These are phyloP conservation scores for Plasmopara viticola DNA, from an alignment of 352 stramenopile genomes.

Conservation along the genomic window DNA sequence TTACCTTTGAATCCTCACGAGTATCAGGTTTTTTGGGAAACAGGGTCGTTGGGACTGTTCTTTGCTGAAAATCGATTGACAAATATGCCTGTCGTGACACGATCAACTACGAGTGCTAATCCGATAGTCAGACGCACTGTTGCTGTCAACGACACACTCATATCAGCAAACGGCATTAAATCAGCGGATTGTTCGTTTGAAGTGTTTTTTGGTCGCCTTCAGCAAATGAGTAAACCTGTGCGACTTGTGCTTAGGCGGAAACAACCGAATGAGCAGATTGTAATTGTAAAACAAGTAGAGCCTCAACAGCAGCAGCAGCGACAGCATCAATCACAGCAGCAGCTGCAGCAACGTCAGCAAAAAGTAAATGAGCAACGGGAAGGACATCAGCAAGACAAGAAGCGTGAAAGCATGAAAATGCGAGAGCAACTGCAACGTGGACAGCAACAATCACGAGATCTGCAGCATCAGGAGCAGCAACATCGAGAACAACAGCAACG, in stretches of 20 bases:
- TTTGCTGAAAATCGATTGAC: constrained; percentile 72
- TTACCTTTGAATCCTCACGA: constrained; percentile 26
- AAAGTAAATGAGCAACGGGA: constrained; percentile 17
- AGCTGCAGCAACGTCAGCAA: constrained; percentile 23
- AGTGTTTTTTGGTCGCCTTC: constrained; percentile 70
- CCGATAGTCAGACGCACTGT: constrained; percentile 65
- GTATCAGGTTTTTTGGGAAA: constrained; percentile 79
- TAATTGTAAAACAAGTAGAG: constrained; percentile 30
- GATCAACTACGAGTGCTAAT: constrained; percentile 60
- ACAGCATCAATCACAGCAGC: constrained; percentile 20
- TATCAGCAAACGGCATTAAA: constrained; percentile 68
- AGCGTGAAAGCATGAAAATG: constrained; percentile 16
- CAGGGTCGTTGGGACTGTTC: constrained; percentile 71
- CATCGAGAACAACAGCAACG: constrained; percentile 10
- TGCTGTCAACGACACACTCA: constrained; percentile 64
- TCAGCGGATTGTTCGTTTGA: constrained; percentile 73
- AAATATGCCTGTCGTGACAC: constrained; percentile 71
- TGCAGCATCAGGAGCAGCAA: constrained; percentile 16
- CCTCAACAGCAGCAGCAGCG: constrained; percentile 21
- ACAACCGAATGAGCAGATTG: constrained; percentile 24
- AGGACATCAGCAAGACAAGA: constrained; percentile 18
- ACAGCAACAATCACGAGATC: constrained; percentile 9
- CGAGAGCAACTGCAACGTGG: constrained; percentile 18
- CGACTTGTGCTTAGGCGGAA: constrained; percentile 59
- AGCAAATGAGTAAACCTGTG: constrained; percentile 84